Evolutionary conservation across 768 basidiomycete species (phyloP).

Genomic region (Phlegmacium glaucopus): DNA sequence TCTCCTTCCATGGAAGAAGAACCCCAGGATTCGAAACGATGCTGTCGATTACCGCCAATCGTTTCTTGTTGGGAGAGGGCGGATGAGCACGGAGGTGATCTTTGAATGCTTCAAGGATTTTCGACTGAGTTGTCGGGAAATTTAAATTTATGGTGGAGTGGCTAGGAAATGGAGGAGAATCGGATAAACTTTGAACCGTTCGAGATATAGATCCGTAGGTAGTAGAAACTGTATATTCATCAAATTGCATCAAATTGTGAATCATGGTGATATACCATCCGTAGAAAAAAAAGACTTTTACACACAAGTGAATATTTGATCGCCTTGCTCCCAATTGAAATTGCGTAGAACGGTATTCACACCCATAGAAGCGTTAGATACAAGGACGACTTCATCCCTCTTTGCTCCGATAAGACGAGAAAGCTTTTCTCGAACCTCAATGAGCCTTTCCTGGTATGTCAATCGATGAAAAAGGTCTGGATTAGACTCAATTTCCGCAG

Average conservation of each 20-base stretch:
- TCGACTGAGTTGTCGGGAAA: conserved; percentile 54
- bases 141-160: conserved; percentile 45
- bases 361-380: conserved; percentile 61
- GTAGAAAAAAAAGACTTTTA: too few relatives aligned
- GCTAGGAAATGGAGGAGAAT: conserved; percentile 51
- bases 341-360: conserved; percentile 67
- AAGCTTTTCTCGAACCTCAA: conserved; percentile 39
- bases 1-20: conserved; percentile 72
- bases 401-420: conserved; percentile 50
- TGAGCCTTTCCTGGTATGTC: conserved; percentile 30
- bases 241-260: too few relatives aligned
- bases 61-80: conserved; percentile 36
- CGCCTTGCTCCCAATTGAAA: conserved; percentile 62
- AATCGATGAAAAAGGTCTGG: conserved; percentile 55
- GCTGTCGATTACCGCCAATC: conserved; percentile 68
- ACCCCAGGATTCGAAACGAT: conserved; percentile 66
- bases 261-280: background rate
- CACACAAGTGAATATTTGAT: conserved; percentile 63
- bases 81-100: conserved; percentile 35
- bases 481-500: conserved; percentile 43
- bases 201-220: conserved; percentile 52
- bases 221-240: conserved; percentile 37
- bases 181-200: conserved; percentile 50
- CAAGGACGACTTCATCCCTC: conserved; percentile 55
- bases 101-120: conserved; percentile 51